Evolutionary conservation across 140 eudicot species (phyloP), one percentile per base, ranked within the genome.

Genomic region (Erigeron philadelphicus): DNA sequence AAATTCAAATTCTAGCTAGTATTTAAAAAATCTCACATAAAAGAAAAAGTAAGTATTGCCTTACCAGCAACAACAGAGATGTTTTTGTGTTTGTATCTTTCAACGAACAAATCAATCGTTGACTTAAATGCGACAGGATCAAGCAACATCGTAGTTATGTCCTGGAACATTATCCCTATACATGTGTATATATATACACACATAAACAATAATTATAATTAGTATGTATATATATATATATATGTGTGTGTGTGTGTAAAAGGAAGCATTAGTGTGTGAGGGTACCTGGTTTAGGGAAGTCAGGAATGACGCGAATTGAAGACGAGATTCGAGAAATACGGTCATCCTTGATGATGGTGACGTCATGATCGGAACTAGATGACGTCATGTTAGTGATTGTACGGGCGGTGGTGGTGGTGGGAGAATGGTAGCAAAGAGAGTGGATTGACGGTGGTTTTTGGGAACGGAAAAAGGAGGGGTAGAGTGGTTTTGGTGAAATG

Each of bases 81-180:
- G 42, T 81, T 62, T 66, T 85, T 77, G 47, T 49, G 86, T 42
- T 64, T 85, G 61, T 88, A 88, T 69, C 96, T 79, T 78, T 88
- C 96, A 47, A 88, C 90, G 62, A 88, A 88, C 90, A 88, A 69
- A 84, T 88, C 96, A 42, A 88, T 85, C 11, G 96, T 77, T 61
- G 86, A 84, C 86, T 80, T 85, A 43, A 88, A 88, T 35, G 96
- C 90, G 75, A 78, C 72, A 1, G 86, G 93, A 78, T 88, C 96
- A 61, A 88, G 92, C 65, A 88, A 61, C 86, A 88, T 49, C 66
- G 96, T 88, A 18, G 96, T 88, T 56, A 88, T 88, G 78, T 88
- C 96, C 77, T 88, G 96, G 81, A 88, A 88, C 77, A 88, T 46
- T 21, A 88, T 85, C 78, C 96, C 90, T 87, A 70, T 72, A 66